Evolutionary conservation across 78 protist genomes (phyloP).

Genomic region (Dictyostelium discoideum): DNA sequence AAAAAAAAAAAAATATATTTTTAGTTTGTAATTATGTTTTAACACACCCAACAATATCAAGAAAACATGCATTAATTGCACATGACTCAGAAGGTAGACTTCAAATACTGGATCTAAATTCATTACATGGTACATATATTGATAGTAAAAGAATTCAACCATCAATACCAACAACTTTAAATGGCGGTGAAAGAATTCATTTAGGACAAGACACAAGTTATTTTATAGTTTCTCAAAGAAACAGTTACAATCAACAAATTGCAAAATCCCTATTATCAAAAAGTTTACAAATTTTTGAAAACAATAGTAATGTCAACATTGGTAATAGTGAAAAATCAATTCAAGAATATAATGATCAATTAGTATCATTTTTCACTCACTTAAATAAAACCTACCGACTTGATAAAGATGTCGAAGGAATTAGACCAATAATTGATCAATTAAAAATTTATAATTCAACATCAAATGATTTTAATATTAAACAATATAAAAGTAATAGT

Average conservation of each 20-base stretch:
- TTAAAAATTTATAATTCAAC: neutral
- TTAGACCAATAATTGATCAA: neutral
- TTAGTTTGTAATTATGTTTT: conserved; percentile 49
- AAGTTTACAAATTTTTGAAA: neutral
- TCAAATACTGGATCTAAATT: conserved; percentile 31
- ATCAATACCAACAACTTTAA: neutral
- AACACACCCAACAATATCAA: conserved; percentile 63
- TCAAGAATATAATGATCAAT: neutral
- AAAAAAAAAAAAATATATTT: neutral
- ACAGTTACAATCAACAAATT: neutral
- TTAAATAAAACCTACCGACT: neutral
- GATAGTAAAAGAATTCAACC: conserved; percentile 5
- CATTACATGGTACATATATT: conserved; percentile 56
- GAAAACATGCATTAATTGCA: conserved; percentile 53
- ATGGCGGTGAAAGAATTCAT: conserved; percentile 43
- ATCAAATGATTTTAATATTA: neutral
- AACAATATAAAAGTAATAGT: neutral
- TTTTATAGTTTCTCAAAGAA: conserved; percentile 10
- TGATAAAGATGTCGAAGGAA: conserved; percentile 4
- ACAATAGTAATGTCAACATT: neutral
- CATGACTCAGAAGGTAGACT: conserved; percentile 53
- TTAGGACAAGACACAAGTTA: conserved; percentile 33
- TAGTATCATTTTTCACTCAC: conserved; percentile 11
- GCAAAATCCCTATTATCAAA: neutral
- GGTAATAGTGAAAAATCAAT: neutral